Evolutionary conservation across 495 filamentous ascomycete species (phyloP).

Genomic region (Gamarada debralockiae): DNA sequence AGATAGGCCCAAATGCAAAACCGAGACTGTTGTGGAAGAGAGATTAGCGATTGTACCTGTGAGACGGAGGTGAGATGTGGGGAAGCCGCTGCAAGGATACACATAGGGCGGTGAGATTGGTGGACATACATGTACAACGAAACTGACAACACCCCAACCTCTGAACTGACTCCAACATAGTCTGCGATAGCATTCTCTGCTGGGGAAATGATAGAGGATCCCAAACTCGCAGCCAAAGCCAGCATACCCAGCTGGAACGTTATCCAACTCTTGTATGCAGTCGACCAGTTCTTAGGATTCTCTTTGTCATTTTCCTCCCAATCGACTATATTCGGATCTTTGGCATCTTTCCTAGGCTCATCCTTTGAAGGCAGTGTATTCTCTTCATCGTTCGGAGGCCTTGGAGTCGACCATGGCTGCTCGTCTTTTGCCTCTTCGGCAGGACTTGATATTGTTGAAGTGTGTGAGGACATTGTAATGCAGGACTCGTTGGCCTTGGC

Average conservation of each 20-base stretch:
- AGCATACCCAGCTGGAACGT: conserved; percentile 48
- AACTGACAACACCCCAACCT: conserved; percentile 25
- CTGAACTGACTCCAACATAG: conserved; percentile 28
- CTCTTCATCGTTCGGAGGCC: conserved; percentile 15
- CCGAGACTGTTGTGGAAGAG: conserved; percentile 35
- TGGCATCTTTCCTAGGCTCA: neutral
- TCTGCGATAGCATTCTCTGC: conserved; percentile 36
- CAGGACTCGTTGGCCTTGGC: no score
- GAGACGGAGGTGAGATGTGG: conserved; percentile 12
- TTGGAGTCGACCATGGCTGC: neutral
- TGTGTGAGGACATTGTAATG: no score
- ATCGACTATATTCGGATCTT: conserved; percentile 19
- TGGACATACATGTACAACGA: conserved; percentile 27
- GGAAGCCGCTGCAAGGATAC: no score
- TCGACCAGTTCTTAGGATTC: conserved; percentile 46
- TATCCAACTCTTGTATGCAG: conserved; percentile 41
- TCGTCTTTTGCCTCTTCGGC: neutral
- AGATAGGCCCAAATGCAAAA: conserved; percentile 29
- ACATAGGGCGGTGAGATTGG: neutral
- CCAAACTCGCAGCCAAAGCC: conserved; percentile 44
- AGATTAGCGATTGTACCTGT: conserved; percentile 27
- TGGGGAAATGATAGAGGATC: conserved; percentile 45
- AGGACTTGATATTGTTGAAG: no score
- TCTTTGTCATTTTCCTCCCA: conserved; percentile 25
- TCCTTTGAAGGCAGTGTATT: conserved; percentile 3